phyloP scores from a whole-genome alignment of 139 green algal genomes.

The Spirogloea muscicola region DNA sequence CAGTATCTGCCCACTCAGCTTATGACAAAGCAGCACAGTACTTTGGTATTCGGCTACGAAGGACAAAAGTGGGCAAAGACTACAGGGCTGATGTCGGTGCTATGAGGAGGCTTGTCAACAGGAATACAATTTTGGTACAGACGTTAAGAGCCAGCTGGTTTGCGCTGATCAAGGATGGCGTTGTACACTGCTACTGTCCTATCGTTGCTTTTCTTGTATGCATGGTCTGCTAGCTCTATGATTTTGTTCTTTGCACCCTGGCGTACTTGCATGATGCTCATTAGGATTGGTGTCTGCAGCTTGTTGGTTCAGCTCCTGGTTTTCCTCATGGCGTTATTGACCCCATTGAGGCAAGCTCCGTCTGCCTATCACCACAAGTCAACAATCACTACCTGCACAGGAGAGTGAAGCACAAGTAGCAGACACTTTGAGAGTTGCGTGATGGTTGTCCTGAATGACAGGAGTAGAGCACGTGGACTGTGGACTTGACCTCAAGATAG shows the following conservation, averaged over 20 bases:
- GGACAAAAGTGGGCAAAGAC: constrained; percentile 60
- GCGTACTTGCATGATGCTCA: constrained; percentile 3
- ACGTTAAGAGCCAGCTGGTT: background rate
- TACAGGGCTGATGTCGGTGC: constrained; percentile 53
- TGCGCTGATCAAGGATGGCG: background rate
- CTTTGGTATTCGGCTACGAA: constrained; percentile 73
- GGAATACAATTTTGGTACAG: constrained; percentile 71
- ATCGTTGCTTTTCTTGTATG: background rate
- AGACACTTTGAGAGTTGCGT: no score
- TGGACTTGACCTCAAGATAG: background rate
- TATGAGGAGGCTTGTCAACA: constrained; percentile 60
- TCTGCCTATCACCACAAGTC: no score
- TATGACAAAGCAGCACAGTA: constrained; percentile 91
- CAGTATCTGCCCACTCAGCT: constrained; percentile 79
- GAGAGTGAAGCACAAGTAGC: no score
- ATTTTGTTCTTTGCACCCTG: no score
- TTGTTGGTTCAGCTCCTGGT: constrained; percentile 81
- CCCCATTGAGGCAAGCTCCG: constrained; percentile 61
- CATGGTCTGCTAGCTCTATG: background rate
- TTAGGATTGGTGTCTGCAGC: no score
- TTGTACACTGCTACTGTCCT: background rate
- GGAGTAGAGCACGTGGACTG: no score
- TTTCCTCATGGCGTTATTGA: constrained; percentile 94
- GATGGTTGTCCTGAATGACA: no score
- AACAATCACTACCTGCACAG: no score